Percentiles rank a stretch among this genome's conserved stretches.
Conservation (phyloP, 352 stramenopile genomes). For the Phytopythium mirpurense region DNA sequence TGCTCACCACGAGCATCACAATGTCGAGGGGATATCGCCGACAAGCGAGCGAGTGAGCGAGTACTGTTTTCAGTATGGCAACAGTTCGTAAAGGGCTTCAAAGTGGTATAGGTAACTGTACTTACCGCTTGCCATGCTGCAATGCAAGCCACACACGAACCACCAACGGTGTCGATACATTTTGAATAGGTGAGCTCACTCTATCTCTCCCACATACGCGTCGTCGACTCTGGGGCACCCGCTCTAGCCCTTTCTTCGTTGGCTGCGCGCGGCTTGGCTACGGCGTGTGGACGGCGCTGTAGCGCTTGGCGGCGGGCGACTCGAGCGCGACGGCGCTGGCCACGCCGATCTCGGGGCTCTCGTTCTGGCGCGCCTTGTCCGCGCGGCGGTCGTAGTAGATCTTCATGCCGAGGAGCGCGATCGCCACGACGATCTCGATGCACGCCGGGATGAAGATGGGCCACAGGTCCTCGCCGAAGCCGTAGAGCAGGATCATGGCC, state of each 20-base stretch:
- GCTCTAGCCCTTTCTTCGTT: too few relatives aligned
- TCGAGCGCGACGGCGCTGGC: conserved; percentile 6
- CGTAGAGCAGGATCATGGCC: conserved; percentile 36
- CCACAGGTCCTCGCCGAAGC: conserved; percentile 42
- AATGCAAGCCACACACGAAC: too few relatives aligned
- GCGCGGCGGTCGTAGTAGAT: conserved; percentile 27
- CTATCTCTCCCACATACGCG: too few relatives aligned
- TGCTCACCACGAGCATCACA: conserved; percentile 32
- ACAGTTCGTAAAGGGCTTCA: too few relatives aligned
- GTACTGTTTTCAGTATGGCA: too few relatives aligned
- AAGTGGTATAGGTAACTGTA: too few relatives aligned
- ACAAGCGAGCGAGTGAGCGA: too few relatives aligned
- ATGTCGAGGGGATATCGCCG: too few relatives aligned
- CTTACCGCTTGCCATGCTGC: too few relatives aligned
- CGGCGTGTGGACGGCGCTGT: conserved; percentile 3
- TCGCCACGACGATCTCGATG: conserved; percentile 31
- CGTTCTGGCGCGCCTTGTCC: conserved; percentile 11
- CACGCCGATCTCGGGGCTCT: conserved; percentile 16
- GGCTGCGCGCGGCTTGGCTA: background rate
- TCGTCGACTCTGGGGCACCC: too few relatives aligned
- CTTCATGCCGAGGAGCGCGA: conserved; percentile 38
- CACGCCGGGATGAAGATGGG: conserved; percentile 50
- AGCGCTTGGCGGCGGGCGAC: conserved; percentile 6
- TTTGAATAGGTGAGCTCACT: too few relatives aligned
- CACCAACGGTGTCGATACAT: too few relatives aligned